Percentiles rank a stretch among this genome's conserved stretches.
Evolutionary conservation across 805 yeast genomes (phyloP).

Genomic region (Candida silvicultrix): DNA sequence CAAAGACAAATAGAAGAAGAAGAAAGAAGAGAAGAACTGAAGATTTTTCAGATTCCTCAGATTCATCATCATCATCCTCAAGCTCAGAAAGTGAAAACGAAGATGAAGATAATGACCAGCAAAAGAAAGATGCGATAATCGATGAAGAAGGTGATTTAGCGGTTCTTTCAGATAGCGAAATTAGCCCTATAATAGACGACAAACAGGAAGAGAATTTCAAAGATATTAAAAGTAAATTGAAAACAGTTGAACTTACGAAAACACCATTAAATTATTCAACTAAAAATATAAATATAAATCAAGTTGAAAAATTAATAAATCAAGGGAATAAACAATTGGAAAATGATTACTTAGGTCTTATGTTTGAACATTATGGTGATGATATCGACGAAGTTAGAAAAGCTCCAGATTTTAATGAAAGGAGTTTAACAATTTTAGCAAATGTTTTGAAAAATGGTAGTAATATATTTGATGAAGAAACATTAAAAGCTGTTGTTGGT

Average conservation of each 20-base stretch:
- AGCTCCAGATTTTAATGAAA: slow-evolving; percentile 56
- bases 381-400: slow-evolving; percentile 31
- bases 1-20: slow-evolving; percentile 37
- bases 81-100: slow-evolving; percentile 22
- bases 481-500: slow-evolving; percentile 15
- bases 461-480: slow-evolving; percentile 17
- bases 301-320: slow-evolving; percentile 23
- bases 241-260: slow-evolving; percentile 23
- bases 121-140: slow-evolving; percentile 1
- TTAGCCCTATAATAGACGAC: background rate
- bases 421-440: slow-evolving; percentile 35
- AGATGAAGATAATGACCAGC: slow-evolving; percentile 3
- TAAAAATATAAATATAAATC: slow-evolving; percentile 24
- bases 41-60: slow-evolving; percentile 53
- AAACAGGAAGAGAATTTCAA: slow-evolving; percentile 9
- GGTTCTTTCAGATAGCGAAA: slow-evolving; percentile 29
- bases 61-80: slow-evolving; percentile 39
- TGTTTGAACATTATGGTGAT: slow-evolving; percentile 54
- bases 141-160: slow-evolving; percentile 18
- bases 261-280: slow-evolving; percentile 26
- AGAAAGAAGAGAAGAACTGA: slow-evolving; percentile 82
- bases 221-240: slow-evolving; percentile 11
- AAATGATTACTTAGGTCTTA: slow-evolving; percentile 43
- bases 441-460: slow-evolving; percentile 17
- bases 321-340: slow-evolving; percentile 34